Conservation (phyloP, 1,284 basidiomycete species). For the Malassezia psittaci region DNA sequence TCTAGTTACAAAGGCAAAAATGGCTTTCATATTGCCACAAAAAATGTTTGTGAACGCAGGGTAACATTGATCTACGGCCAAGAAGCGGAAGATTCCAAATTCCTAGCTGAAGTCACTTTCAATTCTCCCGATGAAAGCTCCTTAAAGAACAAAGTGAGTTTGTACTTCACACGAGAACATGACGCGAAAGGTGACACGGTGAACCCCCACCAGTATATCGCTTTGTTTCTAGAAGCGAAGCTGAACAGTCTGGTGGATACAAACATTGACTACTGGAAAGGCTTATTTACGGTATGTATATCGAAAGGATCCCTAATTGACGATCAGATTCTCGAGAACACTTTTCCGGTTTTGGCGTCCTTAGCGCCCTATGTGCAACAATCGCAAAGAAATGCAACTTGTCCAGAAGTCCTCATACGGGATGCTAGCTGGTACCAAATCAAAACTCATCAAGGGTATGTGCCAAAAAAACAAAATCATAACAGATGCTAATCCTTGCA, state of each 20-base stretch:
- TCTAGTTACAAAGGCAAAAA: background rate
- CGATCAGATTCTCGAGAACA: slow-evolving; percentile 1
- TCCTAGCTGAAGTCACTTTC: background rate
- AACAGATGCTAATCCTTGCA: background rate
- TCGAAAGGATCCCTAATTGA: background rate
- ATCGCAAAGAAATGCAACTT: background rate
- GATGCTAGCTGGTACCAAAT: slow-evolving; percentile 8
- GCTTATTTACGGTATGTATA: slow-evolving; percentile 3
- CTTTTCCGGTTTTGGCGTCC: background rate
- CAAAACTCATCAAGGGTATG: background rate
- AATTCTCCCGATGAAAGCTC: background rate
- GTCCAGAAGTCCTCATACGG: background rate
- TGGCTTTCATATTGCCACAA: background rate
- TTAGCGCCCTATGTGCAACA: background rate
- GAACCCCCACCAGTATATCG: slow-evolving; percentile 8
- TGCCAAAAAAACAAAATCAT: background rate
- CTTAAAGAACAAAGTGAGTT: background rate
- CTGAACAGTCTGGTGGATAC: background rate
- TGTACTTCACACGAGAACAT: background rate
- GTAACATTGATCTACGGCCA: background rate
- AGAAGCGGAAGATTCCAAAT: background rate
- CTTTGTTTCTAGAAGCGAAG: background rate
- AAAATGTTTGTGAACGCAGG: background rate
- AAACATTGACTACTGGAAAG: background rate
- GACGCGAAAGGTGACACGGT: background rate